Evolutionary conservation across 768 basidiomycete species (phyloP).

Genomic region (Coprinopsis cinerea): DNA sequence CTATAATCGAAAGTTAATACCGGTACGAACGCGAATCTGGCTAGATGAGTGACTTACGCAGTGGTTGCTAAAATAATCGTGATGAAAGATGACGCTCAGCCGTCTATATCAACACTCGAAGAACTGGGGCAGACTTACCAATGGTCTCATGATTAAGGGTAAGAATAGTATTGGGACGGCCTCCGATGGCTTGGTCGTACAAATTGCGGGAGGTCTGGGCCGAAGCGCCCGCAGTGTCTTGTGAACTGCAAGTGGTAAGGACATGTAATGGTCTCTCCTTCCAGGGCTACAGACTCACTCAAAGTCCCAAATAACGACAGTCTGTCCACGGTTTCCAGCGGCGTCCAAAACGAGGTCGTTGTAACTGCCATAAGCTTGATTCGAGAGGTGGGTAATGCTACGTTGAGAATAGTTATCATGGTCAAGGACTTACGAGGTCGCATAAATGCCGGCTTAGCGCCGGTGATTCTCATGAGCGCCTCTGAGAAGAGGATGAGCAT

Average conservation of each 20-base stretch:
- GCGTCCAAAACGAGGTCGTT: constrained; percentile 31
- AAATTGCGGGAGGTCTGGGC: constrained; percentile 24
- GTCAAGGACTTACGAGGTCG: constrained; percentile 27
- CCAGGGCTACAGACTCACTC: constrained; percentile 21
- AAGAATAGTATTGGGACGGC: constrained; percentile 30
- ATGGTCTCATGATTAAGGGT: constrained; percentile 38
- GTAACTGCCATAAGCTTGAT: constrained; percentile 34
- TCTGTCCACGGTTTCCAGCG: constrained; percentile 25
- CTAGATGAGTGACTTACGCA: constrained; percentile 21
- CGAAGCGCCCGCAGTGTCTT: constrained; percentile 32
- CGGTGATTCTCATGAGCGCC: constrained; percentile 28
- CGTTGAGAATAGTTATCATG: not conserved
- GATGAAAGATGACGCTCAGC: not conserved
- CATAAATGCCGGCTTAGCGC: constrained; percentile 33
- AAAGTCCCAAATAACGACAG: constrained; percentile 33
- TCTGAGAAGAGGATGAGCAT: constrained; percentile 16
- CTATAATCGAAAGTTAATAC: constrained; percentile 19
- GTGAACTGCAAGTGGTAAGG: constrained; percentile 22
- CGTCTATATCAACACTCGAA: not conserved
- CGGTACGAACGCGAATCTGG: constrained; percentile 12
- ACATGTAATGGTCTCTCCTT: not conserved
- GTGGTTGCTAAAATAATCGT: constrained; percentile 26
- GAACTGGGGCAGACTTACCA: constrained; percentile 20
- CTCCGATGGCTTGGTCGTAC: constrained; percentile 23
- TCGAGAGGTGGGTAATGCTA: not conserved